phyloP scores from a whole-genome alignment of 106 monocot species.

The Dendrobium catenatum region DNA sequence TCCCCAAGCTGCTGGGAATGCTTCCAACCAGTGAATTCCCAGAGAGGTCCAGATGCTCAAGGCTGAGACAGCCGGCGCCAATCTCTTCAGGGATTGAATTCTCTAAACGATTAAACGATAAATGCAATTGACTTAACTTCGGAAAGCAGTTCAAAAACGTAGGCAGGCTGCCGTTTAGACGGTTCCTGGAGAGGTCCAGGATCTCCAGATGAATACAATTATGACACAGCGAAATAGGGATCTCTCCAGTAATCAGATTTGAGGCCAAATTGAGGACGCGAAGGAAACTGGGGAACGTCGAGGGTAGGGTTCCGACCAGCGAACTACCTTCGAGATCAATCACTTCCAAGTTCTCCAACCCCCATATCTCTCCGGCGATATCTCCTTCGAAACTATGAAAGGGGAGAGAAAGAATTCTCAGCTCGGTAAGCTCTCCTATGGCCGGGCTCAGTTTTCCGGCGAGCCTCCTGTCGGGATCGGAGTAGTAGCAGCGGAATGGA shows the following conservation, averaged over 20 bases:
- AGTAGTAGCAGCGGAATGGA: slow-evolving; percentile 12
- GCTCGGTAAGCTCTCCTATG: slow-evolving; percentile 32
- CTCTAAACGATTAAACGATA: slow-evolving; percentile 36
- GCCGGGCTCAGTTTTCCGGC: slow-evolving; percentile 28
- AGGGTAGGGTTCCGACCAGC: slow-evolving; percentile 36
- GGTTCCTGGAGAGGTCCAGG: slow-evolving; percentile 60
- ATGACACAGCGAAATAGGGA: slow-evolving; percentile 43
- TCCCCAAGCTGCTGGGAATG: slow-evolving; percentile 54
- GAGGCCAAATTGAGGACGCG: slow-evolving; percentile 44
- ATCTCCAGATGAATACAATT: slow-evolving; percentile 34
- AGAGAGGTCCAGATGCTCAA: slow-evolving; percentile 48
- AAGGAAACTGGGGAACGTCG: slow-evolving; percentile 26
- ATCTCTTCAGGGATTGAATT: slow-evolving; percentile 32
- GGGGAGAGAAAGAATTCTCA: slow-evolving; percentile 32
- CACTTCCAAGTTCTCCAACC: slow-evolving; percentile 26
- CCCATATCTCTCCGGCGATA: slow-evolving; percentile 43
- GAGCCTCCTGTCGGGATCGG: slow-evolving; percentile 21
- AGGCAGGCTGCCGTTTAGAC: slow-evolving; percentile 43
- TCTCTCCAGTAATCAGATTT: slow-evolving; percentile 50
- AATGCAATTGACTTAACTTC: slow-evolving; percentile 27
- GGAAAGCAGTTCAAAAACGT: slow-evolving; percentile 21
- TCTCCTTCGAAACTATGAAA: slow-evolving; percentile 32
- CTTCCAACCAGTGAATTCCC: slow-evolving; percentile 32
- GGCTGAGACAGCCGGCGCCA: slow-evolving; percentile 24
- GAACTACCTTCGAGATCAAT: slow-evolving; percentile 40